A percentile compares a stretch with the other conserved stretches of the same genome.
phyloP scores from a whole-genome alignment of 2,329 filamentous ascomycete genomes.

The Trichoderma asperellum region DNA sequence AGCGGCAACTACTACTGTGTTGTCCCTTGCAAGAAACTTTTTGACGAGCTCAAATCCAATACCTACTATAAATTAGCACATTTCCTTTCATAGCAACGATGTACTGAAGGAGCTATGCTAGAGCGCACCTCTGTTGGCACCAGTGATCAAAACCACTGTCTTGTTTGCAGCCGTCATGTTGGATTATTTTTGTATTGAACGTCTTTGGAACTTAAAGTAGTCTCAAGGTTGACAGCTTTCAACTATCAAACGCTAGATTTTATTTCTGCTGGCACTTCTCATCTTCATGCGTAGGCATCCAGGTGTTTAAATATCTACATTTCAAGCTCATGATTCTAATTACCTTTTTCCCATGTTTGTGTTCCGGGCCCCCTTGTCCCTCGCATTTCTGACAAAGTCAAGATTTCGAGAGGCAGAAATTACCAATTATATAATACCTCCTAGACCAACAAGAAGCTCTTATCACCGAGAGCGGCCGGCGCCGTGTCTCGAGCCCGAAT shows the following conservation, averaged over 20 bases:
- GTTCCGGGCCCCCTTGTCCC: not conserved
- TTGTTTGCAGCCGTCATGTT: conserved; percentile 18
- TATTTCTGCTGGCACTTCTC: not conserved
- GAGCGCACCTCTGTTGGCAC: conserved; percentile 2
- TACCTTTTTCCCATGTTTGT: not conserved
- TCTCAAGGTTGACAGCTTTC: not conserved
- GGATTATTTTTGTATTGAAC: not conserved
- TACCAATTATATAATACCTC: not conserved
- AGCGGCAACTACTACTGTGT: not conserved
- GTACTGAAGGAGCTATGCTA: not conserved
- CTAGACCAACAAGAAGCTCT: not conserved
- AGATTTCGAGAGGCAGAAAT: not conserved
- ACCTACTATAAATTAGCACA: not conserved
- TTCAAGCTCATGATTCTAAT: not conserved
- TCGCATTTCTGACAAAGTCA: not conserved
- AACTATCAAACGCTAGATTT: not conserved
- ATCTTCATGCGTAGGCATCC: not conserved
- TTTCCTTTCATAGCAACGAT: not conserved
- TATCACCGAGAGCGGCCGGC: conserved; percentile 13
- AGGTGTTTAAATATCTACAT: not conserved
- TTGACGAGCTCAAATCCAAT: conserved; percentile 8
- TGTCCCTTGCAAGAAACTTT: not conserved
- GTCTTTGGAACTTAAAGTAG: not conserved
- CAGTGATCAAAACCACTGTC: conserved; percentile 2
- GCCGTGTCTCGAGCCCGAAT: not conserved